Evolutionary conservation across 257 asterid species (phyloP).

Genomic region (Nicotiana obtusifolia): DNA sequence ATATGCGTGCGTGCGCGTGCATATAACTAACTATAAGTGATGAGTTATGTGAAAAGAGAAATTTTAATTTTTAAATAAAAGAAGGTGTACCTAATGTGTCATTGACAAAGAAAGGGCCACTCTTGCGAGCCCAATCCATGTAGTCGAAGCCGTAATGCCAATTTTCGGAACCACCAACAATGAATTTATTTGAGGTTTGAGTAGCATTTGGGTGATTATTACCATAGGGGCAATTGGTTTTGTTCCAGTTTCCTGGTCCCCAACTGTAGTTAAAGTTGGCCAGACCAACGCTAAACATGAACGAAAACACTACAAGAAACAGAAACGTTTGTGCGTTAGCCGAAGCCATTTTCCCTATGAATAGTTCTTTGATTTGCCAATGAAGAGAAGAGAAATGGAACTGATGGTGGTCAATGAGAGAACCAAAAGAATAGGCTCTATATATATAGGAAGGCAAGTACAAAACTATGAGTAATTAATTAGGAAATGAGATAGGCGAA

Average conservation of each 20-base stretch:
- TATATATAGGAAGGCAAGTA: constrained; percentile 11
- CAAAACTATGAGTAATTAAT: not conserved
- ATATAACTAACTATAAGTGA: too few relatives aligned
- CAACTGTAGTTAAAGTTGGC: constrained; percentile 33
- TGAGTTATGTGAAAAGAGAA: not conserved
- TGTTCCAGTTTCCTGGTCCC: constrained; percentile 16
- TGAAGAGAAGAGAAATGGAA: not conserved
- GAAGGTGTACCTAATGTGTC: constrained; percentile 43
- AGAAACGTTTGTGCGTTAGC: constrained; percentile 5
- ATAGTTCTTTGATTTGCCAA: not conserved
- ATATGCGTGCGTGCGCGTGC: too few relatives aligned
- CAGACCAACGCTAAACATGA: constrained; percentile 29
- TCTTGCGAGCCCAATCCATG: constrained; percentile 58
- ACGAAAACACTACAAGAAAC: constrained; percentile 11
- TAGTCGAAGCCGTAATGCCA: constrained; percentile 74
- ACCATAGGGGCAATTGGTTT: constrained; percentile 29
- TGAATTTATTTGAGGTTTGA: constrained; percentile 26
- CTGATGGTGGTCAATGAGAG: constrained; percentile 4
- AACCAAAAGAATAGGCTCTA: not conserved
- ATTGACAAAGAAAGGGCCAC: constrained; percentile 51
- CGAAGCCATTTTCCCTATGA: constrained; percentile 16
- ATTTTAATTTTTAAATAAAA: not conserved
- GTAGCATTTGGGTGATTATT: constrained; percentile 26
- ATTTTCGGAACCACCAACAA: constrained; percentile 53
- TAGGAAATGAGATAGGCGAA: not conserved